Evolutionary conservation across 352 stramenopile genomes (phyloP), one percentile per base, ranked within the genome.

Genomic region (Globisporangium iwayamae): DNA sequence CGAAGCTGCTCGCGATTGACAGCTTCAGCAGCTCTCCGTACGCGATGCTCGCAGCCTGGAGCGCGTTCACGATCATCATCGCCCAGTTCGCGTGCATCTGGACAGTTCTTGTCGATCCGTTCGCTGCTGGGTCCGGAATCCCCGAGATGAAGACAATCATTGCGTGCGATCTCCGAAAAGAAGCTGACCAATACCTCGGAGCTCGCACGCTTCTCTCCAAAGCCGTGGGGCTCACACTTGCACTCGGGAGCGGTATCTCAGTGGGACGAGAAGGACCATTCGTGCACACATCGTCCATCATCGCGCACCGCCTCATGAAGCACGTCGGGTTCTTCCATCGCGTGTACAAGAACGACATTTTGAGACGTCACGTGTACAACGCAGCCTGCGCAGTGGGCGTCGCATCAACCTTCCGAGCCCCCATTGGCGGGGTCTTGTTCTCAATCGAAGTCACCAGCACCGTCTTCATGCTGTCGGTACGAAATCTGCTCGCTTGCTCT

Each of bases 181-280:
- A 91, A 28, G 77, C 75, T 4, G 71, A 79, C 45, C 64, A 70
- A 14, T 83, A 83, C 46, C 67, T 89, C 3, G 52, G 70, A 7
- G 58, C 68, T 3, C 73, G 73, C 16, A 92, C 81, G 22, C 67
- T 93, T 14, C 46, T 91, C 4, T 83, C 85, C 2, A 97, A 97
- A 61, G 73, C 83, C 16, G 70, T 97, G 3, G 97, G 96, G n/a
- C 87, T 99, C 0, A 87, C 90, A 3, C 91, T 98, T 38, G 89
- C 87, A 14, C 77, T 99, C 13, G 81, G 91, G 0, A 93, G 83
- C 36, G 96, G 95, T 14, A 79, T 99, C 52, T 96, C 93, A 6
- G 85, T 99, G 1, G 97, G 97, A 30, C 98, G 97, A 62, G 97
- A 99, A 82, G 97, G 97, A 2, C 96, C 97, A 11, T 99, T 99